phyloP scores from a whole-genome alignment of 1,284 basidiomycete species.

The Neolentinus lepideus region DNA sequence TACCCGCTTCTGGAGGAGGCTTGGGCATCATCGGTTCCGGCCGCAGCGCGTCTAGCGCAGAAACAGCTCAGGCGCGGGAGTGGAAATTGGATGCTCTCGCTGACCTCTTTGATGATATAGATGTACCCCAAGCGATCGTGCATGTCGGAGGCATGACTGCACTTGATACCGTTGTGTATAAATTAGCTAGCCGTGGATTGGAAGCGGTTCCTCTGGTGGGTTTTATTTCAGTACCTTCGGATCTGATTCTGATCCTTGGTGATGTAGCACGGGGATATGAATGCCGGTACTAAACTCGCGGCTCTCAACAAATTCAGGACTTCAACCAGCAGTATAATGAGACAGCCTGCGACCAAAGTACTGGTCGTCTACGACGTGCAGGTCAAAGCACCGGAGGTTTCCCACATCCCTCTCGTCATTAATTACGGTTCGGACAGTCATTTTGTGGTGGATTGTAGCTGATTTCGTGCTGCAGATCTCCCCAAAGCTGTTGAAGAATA shows the following conservation, averaged over 20 bases:
- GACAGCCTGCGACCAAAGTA: slow-evolving; percentile 60
- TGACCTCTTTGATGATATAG: slow-evolving; percentile 89
- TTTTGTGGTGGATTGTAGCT: not conserved
- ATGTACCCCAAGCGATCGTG: slow-evolving; percentile 78
- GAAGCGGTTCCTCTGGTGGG: slow-evolving; percentile 81
- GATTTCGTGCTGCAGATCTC: slow-evolving; percentile 49
- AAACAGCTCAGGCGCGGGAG: slow-evolving; percentile 85
- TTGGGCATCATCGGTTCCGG: slow-evolving; percentile 90
- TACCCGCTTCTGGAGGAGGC: slow-evolving; percentile 47
- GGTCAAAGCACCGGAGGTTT: slow-evolving; percentile 83
- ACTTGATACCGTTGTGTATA: slow-evolving; percentile 84
- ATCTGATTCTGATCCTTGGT: not conserved
- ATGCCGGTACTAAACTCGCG: slow-evolving; percentile 69
- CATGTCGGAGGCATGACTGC: slow-evolving; percentile 85
- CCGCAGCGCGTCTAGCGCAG: slow-evolving; percentile 69
- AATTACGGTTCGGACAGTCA: slow-evolving; percentile 64
- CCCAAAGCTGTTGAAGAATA: slow-evolving; percentile 96
- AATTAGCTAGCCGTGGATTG: slow-evolving; percentile 77
- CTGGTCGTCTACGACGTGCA: slow-evolving; percentile 89
- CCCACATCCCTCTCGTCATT: slow-evolving; percentile 86
- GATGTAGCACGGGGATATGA: slow-evolving; percentile 80
- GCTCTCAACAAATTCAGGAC: slow-evolving; percentile 77
- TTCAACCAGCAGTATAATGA: slow-evolving; percentile 44
- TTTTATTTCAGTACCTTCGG: slow-evolving; percentile 8
- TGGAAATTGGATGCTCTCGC: slow-evolving; percentile 96